A percentile compares a stretch with the other conserved stretches of the same genome.
Conservation (phyloP, 441 rosid species). For the Populus hybrid region DNA sequence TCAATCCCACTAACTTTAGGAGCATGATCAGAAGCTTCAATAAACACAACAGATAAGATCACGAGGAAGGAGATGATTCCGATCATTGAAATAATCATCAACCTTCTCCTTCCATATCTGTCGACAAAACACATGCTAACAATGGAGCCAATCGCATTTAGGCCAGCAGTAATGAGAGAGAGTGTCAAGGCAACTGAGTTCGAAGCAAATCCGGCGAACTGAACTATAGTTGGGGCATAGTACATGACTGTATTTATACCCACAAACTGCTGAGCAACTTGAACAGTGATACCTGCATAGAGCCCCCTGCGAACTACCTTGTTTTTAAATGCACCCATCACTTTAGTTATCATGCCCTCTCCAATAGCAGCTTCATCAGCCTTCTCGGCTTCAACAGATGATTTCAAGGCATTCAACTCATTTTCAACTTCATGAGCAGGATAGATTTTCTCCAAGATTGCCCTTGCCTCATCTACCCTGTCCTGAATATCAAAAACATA, state of each 20-base stretch:
- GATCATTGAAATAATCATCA: slow-evolving; percentile 68
- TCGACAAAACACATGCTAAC: slow-evolving; percentile 74
- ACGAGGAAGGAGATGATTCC: slow-evolving; percentile 61
- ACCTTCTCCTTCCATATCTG: slow-evolving; percentile 68
- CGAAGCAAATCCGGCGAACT: slow-evolving; percentile 78
- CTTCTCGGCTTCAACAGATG: slow-evolving; percentile 57
- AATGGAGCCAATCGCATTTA: slow-evolving; percentile 66
- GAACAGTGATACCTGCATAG: slow-evolving; percentile 76
- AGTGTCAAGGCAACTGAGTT: slow-evolving; percentile 69
- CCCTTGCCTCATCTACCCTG: slow-evolving; percentile 51
- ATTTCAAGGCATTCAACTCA: slow-evolving; percentile 52
- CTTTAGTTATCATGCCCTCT: slow-evolving; percentile 37
- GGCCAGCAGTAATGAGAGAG: slow-evolving; percentile 72
- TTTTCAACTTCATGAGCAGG: slow-evolving; percentile 57
- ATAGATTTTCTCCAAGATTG: slow-evolving; percentile 56
- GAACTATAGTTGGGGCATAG: slow-evolving; percentile 80
- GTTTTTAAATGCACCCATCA: slow-evolving; percentile 52
- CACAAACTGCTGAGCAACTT: slow-evolving; percentile 80
- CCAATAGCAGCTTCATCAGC: slow-evolving; percentile 49
- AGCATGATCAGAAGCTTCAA: slow-evolving; percentile 50
- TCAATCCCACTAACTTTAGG: slow-evolving; percentile 40
- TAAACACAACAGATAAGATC: slow-evolving; percentile 45
- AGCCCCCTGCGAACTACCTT: slow-evolving; percentile 62
- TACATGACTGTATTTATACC: slow-evolving; percentile 95
- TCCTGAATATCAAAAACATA: slow-evolving; percentile 23